Conservation (phyloP, 768 basidiomycete genomes). For the Termitomyces sp. region DNA sequence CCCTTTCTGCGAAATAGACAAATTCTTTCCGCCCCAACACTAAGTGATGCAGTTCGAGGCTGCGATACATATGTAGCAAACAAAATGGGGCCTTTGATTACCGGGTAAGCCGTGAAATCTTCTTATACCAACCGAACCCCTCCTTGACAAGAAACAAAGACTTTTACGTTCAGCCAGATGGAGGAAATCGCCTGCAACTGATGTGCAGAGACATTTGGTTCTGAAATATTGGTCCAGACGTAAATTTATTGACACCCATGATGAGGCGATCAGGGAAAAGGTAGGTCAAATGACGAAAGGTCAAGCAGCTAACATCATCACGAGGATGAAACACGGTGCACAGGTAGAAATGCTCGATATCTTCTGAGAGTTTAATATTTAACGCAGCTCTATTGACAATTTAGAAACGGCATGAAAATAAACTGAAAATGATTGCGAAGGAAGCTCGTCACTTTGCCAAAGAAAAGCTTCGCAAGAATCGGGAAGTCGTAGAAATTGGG, state of each 20-base stretch:
- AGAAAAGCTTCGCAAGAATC: slow-evolving; percentile 45
- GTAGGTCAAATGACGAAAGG: slow-evolving; percentile 62
- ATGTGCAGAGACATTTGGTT: slow-evolving; percentile 53
- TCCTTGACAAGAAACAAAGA: slow-evolving; percentile 27
- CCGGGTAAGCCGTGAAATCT: slow-evolving; percentile 37
- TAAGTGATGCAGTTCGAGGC: slow-evolving; percentile 58
- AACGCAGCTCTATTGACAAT: slow-evolving; percentile 1
- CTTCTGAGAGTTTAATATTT: neutral
- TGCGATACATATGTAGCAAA: slow-evolving; percentile 61
- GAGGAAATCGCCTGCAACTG: slow-evolving; percentile 58
- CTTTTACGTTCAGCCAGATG: slow-evolving; percentile 62
- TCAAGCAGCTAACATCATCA: slow-evolving; percentile 74
- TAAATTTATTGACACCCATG: slow-evolving; percentile 14
- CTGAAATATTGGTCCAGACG: slow-evolving; percentile 42
- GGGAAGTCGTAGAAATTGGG: slow-evolving; percentile 60
- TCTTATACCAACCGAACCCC: neutral
- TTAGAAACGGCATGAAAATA: slow-evolving; percentile 56
- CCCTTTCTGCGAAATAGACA: slow-evolving; percentile 50
- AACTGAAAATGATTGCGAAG: slow-evolving; percentile 35
- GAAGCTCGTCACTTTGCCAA: slow-evolving; percentile 30
- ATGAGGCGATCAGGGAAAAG: slow-evolving; percentile 20
- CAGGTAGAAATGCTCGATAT: slow-evolving; percentile 34
- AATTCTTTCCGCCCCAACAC: slow-evolving; percentile 48
- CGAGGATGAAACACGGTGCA: slow-evolving; percentile 72
- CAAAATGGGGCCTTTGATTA: slow-evolving; percentile 40